A percentile compares a stretch with the other conserved stretches of the same genome.
Conservation (phyloP, 1,284 basidiomycete genomes). For the Erythrobasidium hasegawianum region DNA sequence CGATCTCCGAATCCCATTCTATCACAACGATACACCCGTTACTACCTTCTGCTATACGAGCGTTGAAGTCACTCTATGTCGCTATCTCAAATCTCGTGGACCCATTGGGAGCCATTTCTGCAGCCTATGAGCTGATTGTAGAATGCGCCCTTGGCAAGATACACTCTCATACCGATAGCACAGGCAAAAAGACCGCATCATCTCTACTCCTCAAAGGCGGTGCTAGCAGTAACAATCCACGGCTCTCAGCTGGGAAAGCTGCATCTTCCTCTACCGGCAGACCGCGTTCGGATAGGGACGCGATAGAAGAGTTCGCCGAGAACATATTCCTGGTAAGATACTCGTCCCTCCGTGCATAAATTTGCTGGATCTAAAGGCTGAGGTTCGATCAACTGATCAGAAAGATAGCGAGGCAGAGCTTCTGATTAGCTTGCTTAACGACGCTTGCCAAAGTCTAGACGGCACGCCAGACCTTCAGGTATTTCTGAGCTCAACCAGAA, state of each 20-base stretch:
- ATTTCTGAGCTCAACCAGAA: too few relatives aligned
- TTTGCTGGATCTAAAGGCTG: too few relatives aligned
- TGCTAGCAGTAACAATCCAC: neutral
- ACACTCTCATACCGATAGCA: neutral
- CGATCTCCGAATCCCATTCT: too few relatives aligned
- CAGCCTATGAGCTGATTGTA: slow-evolving; percentile 6
- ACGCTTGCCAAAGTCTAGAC: neutral
- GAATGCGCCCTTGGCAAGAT: slow-evolving; percentile 12
- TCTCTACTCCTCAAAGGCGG: neutral
- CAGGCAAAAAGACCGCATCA: neutral
- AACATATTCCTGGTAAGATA: slow-evolving; percentile 20
- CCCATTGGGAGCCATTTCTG: slow-evolving; percentile 16
- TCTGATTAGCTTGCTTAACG: neutral
- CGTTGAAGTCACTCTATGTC: slow-evolving; percentile 38
- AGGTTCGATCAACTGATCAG: too few relatives aligned
- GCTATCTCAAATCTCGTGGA: slow-evolving; percentile 38
- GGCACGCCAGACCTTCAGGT: too few relatives aligned
- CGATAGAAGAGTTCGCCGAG: slow-evolving; percentile 8
- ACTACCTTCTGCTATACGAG: slow-evolving; percentile 26
- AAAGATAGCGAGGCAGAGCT: slow-evolving; percentile 5
- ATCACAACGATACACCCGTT: neutral
- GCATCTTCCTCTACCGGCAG: neutral
- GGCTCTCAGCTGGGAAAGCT: neutral
- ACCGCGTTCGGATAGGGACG: neutral
- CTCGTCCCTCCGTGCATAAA: too few relatives aligned